Base-by-base conservation (phyloP, 2,329 filamentous ascomycete genomes). In the Didymella pomorum region DNA sequence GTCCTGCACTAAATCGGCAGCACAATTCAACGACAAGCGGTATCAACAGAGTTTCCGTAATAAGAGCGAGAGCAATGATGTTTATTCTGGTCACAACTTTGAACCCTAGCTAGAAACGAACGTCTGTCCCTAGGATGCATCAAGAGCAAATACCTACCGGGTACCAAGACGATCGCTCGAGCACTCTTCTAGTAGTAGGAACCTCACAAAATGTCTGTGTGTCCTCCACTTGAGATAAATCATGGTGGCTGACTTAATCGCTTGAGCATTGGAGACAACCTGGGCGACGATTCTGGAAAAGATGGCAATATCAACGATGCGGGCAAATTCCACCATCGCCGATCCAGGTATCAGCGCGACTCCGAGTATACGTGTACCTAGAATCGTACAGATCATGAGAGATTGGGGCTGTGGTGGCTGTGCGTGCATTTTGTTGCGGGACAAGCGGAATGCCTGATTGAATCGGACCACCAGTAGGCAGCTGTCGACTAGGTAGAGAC, bases 311-410 rank as follows among this genome's bases (percentile, higher is more conserved):
- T 33, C 29, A 33, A 33, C 33, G 18, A 33, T 54, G 43, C 11
- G 43, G 20, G 41, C 51, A 54, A 33, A 16, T 41, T n/a, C 37
- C 48, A 11, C 43, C 51, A 33, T 54, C 35, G 4, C 33, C 25
- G 35, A 47, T 47, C 43, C 35, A 54, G 20, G 33, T 25, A 31
- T 42, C 28, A 5, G 35, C 1, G 28, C 44, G 42, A 20, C 25
- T 20, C 21, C 35, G 33, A 7, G 12, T 25, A 39, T 47, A 31
- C 14, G 18, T 42, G 20, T 54, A 33, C 25, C 43, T 33, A 14
- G 51, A 18, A n/a, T 42, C 14, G 6, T 33, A 55, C 4, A 45
- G 28, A 35, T 55, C 16, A 11, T 37, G 44, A 37, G n/a, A 21
- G 1, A 11, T 29, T 26, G 16, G 14, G 12, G 31, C 26, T 35